phyloP scores from a whole-genome alignment of 2,329 filamentous ascomycete species.

The Botrytis medusae region DNA sequence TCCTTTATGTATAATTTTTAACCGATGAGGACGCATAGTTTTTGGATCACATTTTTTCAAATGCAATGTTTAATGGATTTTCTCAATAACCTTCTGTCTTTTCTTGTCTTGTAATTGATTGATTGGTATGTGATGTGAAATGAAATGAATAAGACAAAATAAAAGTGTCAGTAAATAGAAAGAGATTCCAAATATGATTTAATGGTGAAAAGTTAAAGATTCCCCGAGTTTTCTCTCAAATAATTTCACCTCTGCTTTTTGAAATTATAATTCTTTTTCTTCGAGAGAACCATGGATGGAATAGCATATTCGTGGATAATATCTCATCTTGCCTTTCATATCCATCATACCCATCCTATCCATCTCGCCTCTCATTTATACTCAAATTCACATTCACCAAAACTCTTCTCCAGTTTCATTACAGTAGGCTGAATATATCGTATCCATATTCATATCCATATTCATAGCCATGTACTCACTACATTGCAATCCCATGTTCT shows the following conservation, averaged over 20 bases:
- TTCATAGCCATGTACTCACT: too few species aligned
- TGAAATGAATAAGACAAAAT: too few species aligned
- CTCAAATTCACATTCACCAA: background rate
- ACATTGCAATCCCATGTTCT: too few species aligned
- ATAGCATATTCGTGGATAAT: background rate
- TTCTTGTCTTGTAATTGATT: background rate
- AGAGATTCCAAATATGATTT: background rate
- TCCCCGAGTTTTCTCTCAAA: too few species aligned
- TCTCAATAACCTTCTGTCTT: background rate
- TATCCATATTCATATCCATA: background rate
- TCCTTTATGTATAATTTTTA: slow-evolving; percentile 1
- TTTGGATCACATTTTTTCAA: background rate
- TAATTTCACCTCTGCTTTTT: too few species aligned
- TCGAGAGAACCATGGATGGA: background rate
- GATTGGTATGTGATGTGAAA: background rate
- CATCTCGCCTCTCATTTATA: background rate
- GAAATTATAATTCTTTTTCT: background rate
- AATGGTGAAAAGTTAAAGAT: too few species aligned
- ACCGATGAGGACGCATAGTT: background rate
- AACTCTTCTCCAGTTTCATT: background rate
- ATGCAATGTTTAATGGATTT: background rate
- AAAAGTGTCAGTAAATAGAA: background rate
- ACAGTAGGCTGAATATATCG: background rate
- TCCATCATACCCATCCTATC: too few species aligned
- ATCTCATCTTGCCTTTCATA: background rate